Conservation (phyloP, 2,329 filamentous ascomycete genomes). For the Diaporthe sp. region DNA sequence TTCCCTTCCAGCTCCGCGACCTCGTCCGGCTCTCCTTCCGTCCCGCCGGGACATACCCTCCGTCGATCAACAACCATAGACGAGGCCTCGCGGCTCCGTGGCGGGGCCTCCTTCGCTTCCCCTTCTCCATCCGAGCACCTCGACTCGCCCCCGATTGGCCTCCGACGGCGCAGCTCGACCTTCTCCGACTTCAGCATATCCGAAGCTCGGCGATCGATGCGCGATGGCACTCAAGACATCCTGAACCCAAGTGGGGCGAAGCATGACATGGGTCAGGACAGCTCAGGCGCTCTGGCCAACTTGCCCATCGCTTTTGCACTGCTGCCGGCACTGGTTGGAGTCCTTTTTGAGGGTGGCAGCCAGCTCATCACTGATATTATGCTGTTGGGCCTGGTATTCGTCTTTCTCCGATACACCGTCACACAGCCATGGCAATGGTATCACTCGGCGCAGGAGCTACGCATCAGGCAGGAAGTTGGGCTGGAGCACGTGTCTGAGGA, state of each 20-base stretch:
- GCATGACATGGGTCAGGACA: slow-evolving; percentile 58
- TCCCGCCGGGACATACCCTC: slow-evolving; percentile 53
- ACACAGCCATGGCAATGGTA: slow-evolving; percentile 92
- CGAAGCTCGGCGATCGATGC: slow-evolving; percentile 74
- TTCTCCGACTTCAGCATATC: slow-evolving; percentile 82
- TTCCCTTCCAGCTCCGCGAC: slow-evolving; percentile 12
- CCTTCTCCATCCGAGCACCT: slow-evolving; percentile 45
- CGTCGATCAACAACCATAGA: slow-evolving; percentile 59
- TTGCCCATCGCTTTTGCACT: slow-evolving; percentile 87
- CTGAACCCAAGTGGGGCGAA: slow-evolving; percentile 66
- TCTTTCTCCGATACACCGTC: slow-evolving; percentile 94
- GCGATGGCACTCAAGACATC: slow-evolving; percentile 76
- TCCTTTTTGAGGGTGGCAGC: slow-evolving; percentile 88
- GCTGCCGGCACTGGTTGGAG: slow-evolving; percentile 85
- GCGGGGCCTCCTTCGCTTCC: slow-evolving; percentile 41
- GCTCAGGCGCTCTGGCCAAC: slow-evolving; percentile 78
- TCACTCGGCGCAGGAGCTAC: slow-evolving; percentile 75
- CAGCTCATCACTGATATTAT: slow-evolving; percentile 88
- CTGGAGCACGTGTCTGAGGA: slow-evolving; percentile 60
- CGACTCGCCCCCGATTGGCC: slow-evolving; percentile 47
- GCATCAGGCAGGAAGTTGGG: slow-evolving; percentile 63
- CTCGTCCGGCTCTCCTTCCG: slow-evolving; percentile 30
- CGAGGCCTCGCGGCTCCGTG: slow-evolving; percentile 48
- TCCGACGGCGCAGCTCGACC: slow-evolving; percentile 78
- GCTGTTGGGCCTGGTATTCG: slow-evolving; percentile 81